Evolutionary conservation across 805 yeast species (phyloP).

Genomic region (Metschnikowia matae): DNA sequence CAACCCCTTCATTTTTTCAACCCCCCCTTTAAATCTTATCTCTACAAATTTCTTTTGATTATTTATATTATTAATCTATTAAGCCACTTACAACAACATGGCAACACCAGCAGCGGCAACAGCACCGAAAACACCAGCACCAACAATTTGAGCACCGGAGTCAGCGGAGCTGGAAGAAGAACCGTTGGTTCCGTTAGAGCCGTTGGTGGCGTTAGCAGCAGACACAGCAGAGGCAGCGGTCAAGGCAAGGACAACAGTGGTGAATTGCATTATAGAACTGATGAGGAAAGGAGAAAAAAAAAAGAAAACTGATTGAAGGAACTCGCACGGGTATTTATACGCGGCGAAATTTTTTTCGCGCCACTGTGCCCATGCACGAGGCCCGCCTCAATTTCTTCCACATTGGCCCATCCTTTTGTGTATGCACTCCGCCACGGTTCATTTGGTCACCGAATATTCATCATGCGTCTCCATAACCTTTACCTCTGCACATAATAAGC

Average conservation of each 20-base stretch:
- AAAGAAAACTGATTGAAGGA: neutral
- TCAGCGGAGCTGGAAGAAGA: slow-evolving; percentile 29
- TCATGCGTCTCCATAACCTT: neutral
- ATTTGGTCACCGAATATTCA: neutral
- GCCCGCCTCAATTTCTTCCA: slow-evolving; percentile 2
- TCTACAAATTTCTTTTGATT: neutral
- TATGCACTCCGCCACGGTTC: neutral
- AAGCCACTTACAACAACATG: slow-evolving; percentile 39
- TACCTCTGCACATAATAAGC: too few relatives aligned
- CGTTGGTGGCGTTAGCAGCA: slow-evolving; percentile 48
- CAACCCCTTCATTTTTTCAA: too few relatives aligned
- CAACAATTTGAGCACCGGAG: slow-evolving; percentile 51
- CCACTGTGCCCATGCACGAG: neutral
- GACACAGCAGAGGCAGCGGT: slow-evolving; percentile 67
- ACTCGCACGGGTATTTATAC: slow-evolving; percentile 1
- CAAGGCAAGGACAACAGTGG: slow-evolving; percentile 60
- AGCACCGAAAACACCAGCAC: slow-evolving; percentile 77
- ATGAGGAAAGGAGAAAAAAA: neutral
- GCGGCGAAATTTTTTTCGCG: slow-evolving; percentile 1
- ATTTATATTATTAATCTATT: slow-evolving; percentile 7
- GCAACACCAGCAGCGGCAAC: slow-evolving; percentile 82
- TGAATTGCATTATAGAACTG: slow-evolving; percentile 60
- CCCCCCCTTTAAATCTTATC: too few relatives aligned
- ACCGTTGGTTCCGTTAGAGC: slow-evolving; percentile 38
- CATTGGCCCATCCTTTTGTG: neutral